Base-by-base conservation (phyloP, 306 rosid species). In the Lablab purpureus region DNA sequence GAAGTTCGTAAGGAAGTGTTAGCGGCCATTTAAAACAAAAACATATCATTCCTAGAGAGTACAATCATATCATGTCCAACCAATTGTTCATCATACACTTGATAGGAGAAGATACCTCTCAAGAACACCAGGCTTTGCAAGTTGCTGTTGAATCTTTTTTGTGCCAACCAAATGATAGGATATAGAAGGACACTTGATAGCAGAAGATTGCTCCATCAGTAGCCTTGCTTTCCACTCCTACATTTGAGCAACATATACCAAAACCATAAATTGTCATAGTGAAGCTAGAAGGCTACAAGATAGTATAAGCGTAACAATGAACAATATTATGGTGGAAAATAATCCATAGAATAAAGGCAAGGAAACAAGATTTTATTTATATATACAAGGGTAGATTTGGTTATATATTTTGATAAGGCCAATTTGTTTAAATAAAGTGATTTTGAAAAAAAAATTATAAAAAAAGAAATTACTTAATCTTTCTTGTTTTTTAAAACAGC, bases 181-280 rank as follows among this genome's bases (percentile, higher is more conserved):
- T 84, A 95, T 89, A 55, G 99, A 95, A 69, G 99, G 99, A 77
- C 98, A 91, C 79, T 95, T 95, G 78, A 93, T 41, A 62, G 99
- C 96, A 71, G 98, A 95, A 75, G 99, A 95, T 77, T 82, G 93
- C 84, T 95, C 99, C 82, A 91, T 84, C 62, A 93, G 81, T 75
- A 95, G 90, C 90, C 98, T 90, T 47, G 98, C 97, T 62, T 84
- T 85, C 99, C 99, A 95, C 79, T 93, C 99, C 99, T 95, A 77
- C 82, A 86, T 28, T 62, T 19, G 68, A 72, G 65, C 46, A 69
- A 8, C 63, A 63, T 18, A 47, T 73, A 49, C 54, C 65, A 41
- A 86, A 65, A 27, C 72, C 73, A 18, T 37, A 46, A 80, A 34
- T 71, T 52, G 18, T 60, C 69, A 34, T 34, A 45, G 68, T 72